Percentiles rank a stretch among this genome's conserved stretches.
These are phyloP conservation scores for Multifurca ochricompacta DNA, from an alignment of 768 basidiomycete genomes.

Conservation along the genomic window DNA sequence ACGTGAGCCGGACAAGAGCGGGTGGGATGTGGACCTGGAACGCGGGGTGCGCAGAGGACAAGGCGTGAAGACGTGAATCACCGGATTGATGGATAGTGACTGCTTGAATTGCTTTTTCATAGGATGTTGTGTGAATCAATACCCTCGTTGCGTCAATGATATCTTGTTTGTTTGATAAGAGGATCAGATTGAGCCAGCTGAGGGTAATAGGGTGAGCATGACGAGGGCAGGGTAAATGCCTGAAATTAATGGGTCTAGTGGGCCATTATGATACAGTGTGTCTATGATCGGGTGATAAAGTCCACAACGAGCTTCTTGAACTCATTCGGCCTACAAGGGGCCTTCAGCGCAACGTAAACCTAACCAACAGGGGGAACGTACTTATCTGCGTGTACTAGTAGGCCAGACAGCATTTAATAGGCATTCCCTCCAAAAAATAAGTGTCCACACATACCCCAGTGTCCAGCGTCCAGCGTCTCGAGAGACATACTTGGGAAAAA, in stretches of 20 bases:
- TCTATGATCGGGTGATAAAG: constrained; percentile 26
- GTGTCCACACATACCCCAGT: constrained; percentile 61
- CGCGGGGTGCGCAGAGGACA: background rate
- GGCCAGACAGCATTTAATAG: background rate
- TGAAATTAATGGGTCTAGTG: background rate
- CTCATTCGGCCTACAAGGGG: constrained; percentile 41
- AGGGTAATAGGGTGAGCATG: background rate
- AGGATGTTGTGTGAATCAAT: background rate
- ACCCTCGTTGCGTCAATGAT: background rate
- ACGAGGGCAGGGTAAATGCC: constrained; percentile 6
- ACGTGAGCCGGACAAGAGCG: background rate
- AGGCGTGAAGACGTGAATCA: background rate
- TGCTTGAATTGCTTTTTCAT: background rate
- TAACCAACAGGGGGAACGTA: constrained; percentile 25
- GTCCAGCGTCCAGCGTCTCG: constrained; percentile 61
- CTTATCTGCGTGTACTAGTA: constrained; percentile 72
- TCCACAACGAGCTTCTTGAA: constrained; percentile 35
- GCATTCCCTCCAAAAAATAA: background rate
- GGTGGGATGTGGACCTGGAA: background rate
- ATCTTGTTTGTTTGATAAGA: background rate
- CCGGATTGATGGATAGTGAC: background rate
- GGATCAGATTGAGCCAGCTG: background rate
- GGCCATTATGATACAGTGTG: background rate
- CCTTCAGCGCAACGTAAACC: background rate
- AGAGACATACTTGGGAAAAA: constrained; percentile 71